Percentiles rank a stretch among this genome's conserved stretches.
phyloP scores from a whole-genome alignment of 306 rosid genomes.

The Acmispon strigosus region DNA sequence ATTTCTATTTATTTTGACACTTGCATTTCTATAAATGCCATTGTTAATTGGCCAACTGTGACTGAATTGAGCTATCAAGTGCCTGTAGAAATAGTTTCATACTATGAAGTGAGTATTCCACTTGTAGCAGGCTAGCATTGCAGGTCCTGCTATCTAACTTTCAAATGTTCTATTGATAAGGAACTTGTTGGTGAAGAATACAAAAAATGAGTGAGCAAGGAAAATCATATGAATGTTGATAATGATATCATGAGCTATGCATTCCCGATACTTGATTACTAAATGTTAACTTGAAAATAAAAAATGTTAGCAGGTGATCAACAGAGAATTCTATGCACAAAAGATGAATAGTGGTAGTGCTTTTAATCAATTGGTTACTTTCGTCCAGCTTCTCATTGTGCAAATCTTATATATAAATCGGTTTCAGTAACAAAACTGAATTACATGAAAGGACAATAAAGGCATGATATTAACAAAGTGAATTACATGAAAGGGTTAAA shows the following conservation, averaged over 20 bases:
- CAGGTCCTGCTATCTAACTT: neutral
- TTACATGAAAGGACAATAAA: neutral
- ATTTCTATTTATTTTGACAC: neutral
- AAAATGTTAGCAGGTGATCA: neutral
- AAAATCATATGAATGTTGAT: too few relatives aligned
- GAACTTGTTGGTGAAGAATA: too few relatives aligned
- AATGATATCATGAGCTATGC: neutral
- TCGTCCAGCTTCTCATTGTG: neutral
- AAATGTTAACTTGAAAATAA: neutral
- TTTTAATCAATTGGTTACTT: neutral
- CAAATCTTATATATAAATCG: neutral
- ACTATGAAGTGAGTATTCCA: too few relatives aligned
- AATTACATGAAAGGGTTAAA: too few relatives aligned
- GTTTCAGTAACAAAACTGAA: neutral
- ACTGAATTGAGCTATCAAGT: neutral
- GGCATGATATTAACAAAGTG: too few relatives aligned
- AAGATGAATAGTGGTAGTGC: neutral
- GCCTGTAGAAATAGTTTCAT: too few relatives aligned
- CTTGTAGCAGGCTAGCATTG: neutral
- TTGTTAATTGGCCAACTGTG: neutral
- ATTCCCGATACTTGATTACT: neutral
- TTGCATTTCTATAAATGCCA: neutral
- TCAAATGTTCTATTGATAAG: too few relatives aligned
- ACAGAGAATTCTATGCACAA: neutral
- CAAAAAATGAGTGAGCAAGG: too few relatives aligned